These are phyloP conservation scores for Corrigiola litoralis DNA, from an alignment of 179 eudicot genomes.

Conservation along the genomic window DNA sequence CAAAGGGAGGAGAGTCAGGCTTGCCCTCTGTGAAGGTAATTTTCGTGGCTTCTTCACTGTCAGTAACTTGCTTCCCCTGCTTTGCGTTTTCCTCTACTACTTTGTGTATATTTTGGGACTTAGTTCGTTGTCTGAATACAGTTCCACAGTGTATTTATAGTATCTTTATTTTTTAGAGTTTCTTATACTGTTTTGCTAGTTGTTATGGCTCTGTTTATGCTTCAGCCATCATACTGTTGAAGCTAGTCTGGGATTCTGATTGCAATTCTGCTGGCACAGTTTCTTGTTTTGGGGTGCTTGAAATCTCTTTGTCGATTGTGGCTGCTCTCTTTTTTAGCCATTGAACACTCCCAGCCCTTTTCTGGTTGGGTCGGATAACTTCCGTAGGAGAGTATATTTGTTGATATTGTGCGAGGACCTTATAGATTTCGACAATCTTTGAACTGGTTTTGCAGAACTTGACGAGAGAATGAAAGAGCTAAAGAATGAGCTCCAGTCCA, in stretches of 20 bases:
- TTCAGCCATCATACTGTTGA: background rate
- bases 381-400: background rate
- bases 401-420: background rate
- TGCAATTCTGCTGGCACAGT: background rate
- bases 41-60: constrained; percentile 9
- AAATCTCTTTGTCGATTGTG: background rate
- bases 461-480: constrained; percentile 93
- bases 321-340: background rate
- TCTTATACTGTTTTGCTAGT: background rate
- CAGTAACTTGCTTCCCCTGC: no score
- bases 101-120: no score
- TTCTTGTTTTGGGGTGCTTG: background rate
- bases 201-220: background rate
- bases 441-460: constrained; percentile 54
- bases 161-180: background rate
- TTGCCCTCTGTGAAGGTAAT: constrained; percentile 93
- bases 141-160: background rate
- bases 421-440: constrained; percentile 14
- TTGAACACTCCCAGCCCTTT: background rate
- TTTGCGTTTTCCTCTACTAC: no score
- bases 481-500: constrained; percentile 72
- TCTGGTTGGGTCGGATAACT: background rate
- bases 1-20: constrained; percentile 86
- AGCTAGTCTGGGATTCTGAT: no score
- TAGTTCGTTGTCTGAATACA: background rate